Conservation (phyloP, 208 protist species). For the Strigomonas culicis region DNA sequence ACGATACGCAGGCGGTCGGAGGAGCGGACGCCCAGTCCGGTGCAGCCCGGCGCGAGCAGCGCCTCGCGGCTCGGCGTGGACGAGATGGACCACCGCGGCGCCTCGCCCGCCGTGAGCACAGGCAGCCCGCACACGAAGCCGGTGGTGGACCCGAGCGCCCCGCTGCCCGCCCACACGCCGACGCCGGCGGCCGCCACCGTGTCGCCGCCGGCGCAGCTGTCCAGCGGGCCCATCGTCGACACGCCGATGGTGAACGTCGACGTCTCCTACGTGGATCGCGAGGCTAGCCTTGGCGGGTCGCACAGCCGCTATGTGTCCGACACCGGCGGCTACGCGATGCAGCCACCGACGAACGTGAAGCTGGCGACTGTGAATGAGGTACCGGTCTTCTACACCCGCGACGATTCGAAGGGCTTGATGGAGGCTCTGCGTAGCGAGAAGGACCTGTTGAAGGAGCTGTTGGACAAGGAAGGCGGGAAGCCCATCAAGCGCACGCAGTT, state of each 20-base stretch:
- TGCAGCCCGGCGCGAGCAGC: constrained; percentile 14
- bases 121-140: constrained; percentile 31
- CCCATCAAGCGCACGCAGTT: constrained; percentile 39
- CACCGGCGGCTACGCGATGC: constrained; percentile 41
- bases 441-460: constrained; percentile 43
- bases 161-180: constrained; percentile 47
- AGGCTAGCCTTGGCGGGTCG: neutral
- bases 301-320: neutral
- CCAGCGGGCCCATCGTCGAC: constrained; percentile 21
- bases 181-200: constrained; percentile 12
- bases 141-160: constrained; percentile 66
- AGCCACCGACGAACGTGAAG: constrained; percentile 49
- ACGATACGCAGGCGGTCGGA: constrained; percentile 11
- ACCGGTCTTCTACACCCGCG: constrained; percentile 71
- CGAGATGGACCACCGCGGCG: constrained; percentile 65
- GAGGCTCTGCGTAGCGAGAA: constrained; percentile 28
- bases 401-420: constrained; percentile 44
- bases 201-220: constrained; percentile 31
- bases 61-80: constrained; percentile 60
- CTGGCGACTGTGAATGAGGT: constrained; percentile 61
- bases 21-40: constrained; percentile 54
- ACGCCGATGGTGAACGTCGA: constrained; percentile 39
- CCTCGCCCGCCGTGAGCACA: constrained; percentile 35
- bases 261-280: constrained; percentile 15
- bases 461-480: constrained; percentile 28